phyloP scores from a whole-genome alignment of 306 rosid genomes.

The Quercus engelmannii region DNA sequence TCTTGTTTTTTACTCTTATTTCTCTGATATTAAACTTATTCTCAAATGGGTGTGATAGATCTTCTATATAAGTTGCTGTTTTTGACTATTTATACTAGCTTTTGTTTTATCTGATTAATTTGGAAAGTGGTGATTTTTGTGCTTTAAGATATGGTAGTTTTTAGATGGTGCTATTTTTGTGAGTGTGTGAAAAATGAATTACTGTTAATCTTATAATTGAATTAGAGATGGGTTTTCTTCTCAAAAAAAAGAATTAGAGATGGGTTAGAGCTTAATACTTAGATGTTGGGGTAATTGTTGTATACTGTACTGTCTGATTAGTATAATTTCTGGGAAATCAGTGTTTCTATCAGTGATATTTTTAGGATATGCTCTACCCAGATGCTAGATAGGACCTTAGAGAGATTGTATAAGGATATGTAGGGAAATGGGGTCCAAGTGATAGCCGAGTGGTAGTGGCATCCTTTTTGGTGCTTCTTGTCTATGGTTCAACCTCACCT shows the following conservation, averaged over 20 bases:
- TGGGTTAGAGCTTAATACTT: background rate
- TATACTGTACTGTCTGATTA: background rate
- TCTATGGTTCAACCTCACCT: too few species aligned
- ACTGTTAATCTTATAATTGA: background rate
- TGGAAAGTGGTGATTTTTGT: background rate
- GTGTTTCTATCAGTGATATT: background rate
- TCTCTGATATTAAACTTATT: background rate
- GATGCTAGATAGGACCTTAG: background rate
- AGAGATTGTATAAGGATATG: background rate
- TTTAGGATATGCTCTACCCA: background rate
- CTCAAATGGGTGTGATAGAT: constrained; percentile 26
- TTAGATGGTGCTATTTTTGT: background rate
- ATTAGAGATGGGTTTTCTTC: background rate
- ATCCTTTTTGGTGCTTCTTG: too few species aligned
- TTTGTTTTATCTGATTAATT: constrained; percentile 2
- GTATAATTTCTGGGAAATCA: background rate
- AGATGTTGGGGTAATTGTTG: background rate
- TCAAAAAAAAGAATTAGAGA: background rate
- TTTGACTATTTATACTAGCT: constrained; percentile 2
- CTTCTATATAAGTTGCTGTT: constrained; percentile 6
- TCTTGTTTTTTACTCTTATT: background rate
- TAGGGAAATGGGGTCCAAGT: background rate
- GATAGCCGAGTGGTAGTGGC: too few species aligned
- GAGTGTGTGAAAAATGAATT: background rate
- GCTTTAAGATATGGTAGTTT: background rate